Evolutionary conservation across 2,329 filamentous ascomycete species (phyloP), one percentile per base, ranked within the genome.

Genomic region (Westerdykella aurantiaca): DNA sequence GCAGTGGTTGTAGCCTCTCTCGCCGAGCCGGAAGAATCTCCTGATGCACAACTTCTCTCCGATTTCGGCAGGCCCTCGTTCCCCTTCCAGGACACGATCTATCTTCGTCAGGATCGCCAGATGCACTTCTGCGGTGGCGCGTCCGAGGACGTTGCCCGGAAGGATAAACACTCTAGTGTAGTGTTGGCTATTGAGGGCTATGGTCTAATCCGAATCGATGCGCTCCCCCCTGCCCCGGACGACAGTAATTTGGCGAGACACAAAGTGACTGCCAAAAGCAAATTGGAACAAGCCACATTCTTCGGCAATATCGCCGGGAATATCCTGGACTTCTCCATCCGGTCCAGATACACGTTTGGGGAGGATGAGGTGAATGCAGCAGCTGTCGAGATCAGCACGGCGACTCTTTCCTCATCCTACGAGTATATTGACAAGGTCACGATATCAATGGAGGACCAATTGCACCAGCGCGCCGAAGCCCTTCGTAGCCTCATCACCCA

Each of bases 211-310:
- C 73, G 79, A 41, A 64, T 82, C 33, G 69, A 70, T 40, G 70
- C 72, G 12, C 60, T 79, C 22, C 73, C 79, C 13, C 72, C 84
- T 21, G 79, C 79, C 4, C 82, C 79, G 11, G 80, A 83, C 4
- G 72, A 79, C 4, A 43, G 52, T 12, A 49, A 55, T 10, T 43
- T 46, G 16, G 83, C 60, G 38, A 62, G 60, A 21, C 49, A 54
- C 9, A 71, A 70, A 52, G 79, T 95, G 13, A 90, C 86, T 1
- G 86, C 88, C 6, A 93, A 88, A 68, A 87, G 82, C 68, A 95
- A 93, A 68, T 77, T 98, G 34, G 88, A 96, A 61, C 90, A 98
- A 69, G 90, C 90, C 2, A 86, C 97, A 1, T 97, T 96, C 69
- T 97, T 88, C 62, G 90, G 90, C 2, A 81, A 81, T 38, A 82